Evolutionary conservation across 2,329 filamentous ascomycete species (phyloP).

Genomic region (Neurospora crassa): DNA sequence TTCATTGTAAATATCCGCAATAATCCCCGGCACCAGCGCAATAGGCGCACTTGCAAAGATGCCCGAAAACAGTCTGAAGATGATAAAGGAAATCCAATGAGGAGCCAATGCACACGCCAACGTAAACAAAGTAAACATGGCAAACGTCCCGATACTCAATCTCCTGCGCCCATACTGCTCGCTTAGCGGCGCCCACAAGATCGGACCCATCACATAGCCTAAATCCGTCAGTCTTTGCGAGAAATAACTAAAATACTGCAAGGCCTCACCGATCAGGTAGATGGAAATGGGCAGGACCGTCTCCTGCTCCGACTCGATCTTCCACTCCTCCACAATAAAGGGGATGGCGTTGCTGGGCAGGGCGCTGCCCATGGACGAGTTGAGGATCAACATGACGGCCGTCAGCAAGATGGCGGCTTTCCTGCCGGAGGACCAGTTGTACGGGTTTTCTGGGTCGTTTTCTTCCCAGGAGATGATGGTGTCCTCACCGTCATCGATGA

Average conservation of each 20-base stretch:
- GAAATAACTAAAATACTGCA: not conserved
- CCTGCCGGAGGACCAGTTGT: constrained; percentile 44
- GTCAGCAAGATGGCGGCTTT: constrained; percentile 46
- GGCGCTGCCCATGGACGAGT: constrained; percentile 57
- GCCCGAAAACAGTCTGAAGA: constrained; percentile 46
- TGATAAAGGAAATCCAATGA: constrained; percentile 40
- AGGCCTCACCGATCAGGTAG: constrained; percentile 41
- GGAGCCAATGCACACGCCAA: constrained; percentile 47
- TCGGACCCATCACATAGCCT: constrained; percentile 50
- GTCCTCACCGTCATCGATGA: constrained; percentile 22
- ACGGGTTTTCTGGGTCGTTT: constrained; percentile 41
- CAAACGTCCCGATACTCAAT: constrained; percentile 35
- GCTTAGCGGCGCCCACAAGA: constrained; percentile 55
- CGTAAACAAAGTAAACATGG: constrained; percentile 39
- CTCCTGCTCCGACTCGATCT: constrained; percentile 37
- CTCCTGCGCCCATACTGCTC: constrained; percentile 52
- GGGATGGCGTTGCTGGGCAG: constrained; percentile 55
- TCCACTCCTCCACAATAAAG: constrained; percentile 47
- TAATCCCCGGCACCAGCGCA: constrained; percentile 51
- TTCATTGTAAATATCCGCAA: constrained; percentile 56
- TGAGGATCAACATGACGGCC: constrained; percentile 51
- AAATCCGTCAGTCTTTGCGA: not conserved
- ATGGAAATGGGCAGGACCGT: constrained; percentile 50
- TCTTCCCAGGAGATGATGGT: constrained; percentile 35
- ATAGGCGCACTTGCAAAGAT: constrained; percentile 49